Conservation (phyloP, 441 rosid species). For the Eutrema salsugineum region DNA sequence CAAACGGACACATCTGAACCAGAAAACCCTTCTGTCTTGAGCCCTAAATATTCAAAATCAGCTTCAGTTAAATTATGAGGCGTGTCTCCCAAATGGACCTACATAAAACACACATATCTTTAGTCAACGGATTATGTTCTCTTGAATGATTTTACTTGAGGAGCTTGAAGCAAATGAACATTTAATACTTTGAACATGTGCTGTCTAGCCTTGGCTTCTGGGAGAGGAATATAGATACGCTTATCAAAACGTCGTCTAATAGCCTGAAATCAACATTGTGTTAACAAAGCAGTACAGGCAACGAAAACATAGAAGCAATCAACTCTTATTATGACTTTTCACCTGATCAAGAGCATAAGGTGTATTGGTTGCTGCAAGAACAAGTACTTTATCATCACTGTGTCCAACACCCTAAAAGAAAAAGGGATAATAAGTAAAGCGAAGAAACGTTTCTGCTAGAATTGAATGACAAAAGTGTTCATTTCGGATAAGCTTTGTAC, state of each 20-base stretch:
- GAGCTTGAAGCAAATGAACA: slow-evolving; percentile 1
- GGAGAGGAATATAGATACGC: slow-evolving; percentile 98
- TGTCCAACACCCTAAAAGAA: slow-evolving; percentile 85
- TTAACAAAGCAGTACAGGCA: slow-evolving; percentile 9
- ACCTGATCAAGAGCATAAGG: slow-evolving; percentile 99
- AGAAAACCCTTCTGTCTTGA: slow-evolving; percentile 87
- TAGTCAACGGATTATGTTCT: neutral
- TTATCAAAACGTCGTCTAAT: slow-evolving; percentile 97
- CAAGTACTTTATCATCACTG: slow-evolving; percentile 93
- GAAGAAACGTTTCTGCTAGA: neutral
- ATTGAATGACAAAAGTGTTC: neutral
- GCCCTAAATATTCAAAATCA: slow-evolving; percentile 88
- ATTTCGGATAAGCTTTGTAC: slow-evolving; percentile 35
- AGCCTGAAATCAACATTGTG: slow-evolving; percentile 66
- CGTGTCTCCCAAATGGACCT: slow-evolving; percentile 99
- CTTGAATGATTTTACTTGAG: neutral
- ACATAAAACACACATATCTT: slow-evolving; percentile 1
- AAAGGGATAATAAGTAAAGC: slow-evolving; percentile 5
- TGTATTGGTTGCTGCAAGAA: slow-evolving; percentile 98
- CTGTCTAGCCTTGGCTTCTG: slow-evolving; percentile 91
- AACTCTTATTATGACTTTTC: neutral
- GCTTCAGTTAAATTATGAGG: slow-evolving; percentile 92
- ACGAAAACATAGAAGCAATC: slow-evolving; percentile 17
- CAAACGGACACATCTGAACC: slow-evolving; percentile 98
- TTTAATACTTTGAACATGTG: slow-evolving; percentile 91